These are phyloP conservation scores for Syncephalis plumigaleata DNA, from an alignment of 371 early-diverging fungal species.

Conservation along the genomic window DNA sequence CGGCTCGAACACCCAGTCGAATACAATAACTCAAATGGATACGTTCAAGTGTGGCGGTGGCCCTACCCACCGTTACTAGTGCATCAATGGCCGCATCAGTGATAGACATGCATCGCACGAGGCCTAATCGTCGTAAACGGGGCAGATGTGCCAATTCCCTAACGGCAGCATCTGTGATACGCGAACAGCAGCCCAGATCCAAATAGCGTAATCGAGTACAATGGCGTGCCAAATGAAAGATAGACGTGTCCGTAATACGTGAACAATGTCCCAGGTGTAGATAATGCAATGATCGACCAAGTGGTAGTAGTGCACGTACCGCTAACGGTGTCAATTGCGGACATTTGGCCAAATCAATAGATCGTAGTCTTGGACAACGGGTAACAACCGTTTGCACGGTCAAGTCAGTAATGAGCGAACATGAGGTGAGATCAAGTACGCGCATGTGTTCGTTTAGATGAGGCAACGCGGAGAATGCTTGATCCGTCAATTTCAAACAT, in stretches of 20 bases:
- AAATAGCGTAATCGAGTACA: constrained; percentile 44
- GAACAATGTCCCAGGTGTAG: constrained; percentile 38
- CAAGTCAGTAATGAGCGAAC: constrained; percentile 26
- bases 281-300: constrained; percentile 38
- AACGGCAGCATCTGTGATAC: constrained; percentile 30
- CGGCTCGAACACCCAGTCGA: constrained; percentile 24
- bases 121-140: constrained; percentile 35
- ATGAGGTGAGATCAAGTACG: constrained; percentile 34
- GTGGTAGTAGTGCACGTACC: constrained; percentile 21
- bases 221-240: constrained; percentile 23
- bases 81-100: constrained; percentile 35
- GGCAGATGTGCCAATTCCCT: constrained; percentile 31
- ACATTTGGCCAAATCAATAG: constrained; percentile 38
- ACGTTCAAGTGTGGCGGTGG: constrained; percentile 32
- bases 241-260: constrained; percentile 29
- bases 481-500: constrained; percentile 22
- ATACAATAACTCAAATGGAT: constrained; percentile 40
- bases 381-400: constrained; percentile 24
- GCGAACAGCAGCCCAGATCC: constrained; percentile 35
- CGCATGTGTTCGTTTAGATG: constrained; percentile 31
- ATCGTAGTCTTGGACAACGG: constrained; percentile 35
- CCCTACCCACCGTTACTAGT: constrained; percentile 22
- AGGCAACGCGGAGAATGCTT: constrained; percentile 18
- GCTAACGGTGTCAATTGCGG: constrained; percentile 27
- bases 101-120: constrained; percentile 39